These are phyloP conservation scores for Fonsecaea monophora DNA, from an alignment of 2,329 filamentous ascomycete species.

Conservation along the genomic window DNA sequence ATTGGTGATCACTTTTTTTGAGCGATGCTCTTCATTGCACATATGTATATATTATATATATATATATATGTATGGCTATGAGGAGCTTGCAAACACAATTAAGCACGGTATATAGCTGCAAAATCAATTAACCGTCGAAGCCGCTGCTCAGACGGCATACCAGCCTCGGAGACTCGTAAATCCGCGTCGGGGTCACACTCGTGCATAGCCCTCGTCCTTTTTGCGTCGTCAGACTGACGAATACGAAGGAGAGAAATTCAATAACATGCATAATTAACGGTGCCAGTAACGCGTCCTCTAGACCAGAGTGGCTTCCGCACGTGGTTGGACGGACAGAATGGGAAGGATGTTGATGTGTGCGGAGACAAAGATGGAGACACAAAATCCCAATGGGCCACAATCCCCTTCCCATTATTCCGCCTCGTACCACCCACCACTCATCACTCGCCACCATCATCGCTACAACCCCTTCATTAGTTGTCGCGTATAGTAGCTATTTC, in stretches of 20 bases:
- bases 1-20: not conserved
- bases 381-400: not conserved
- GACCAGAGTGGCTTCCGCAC: not conserved
- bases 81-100: not conserved
- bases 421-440: conserved; percentile 16
- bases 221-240: not conserved
- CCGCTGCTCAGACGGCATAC: not conserved
- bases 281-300: too few species aligned
- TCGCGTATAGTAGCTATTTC: conserved; percentile 11
- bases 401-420: not conserved
- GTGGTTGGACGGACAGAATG: conserved; percentile 3
- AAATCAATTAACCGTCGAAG: conserved; percentile 1
- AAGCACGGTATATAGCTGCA: conserved; percentile 12
- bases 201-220: not conserved
- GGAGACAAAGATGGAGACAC: too few species aligned
- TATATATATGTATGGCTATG: conserved; percentile 5
- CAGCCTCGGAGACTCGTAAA: too few species aligned
- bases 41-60: not conserved
- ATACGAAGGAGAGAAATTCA: not conserved
- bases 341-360: conserved; percentile 11
- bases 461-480: conserved; percentile 4
- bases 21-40: conserved; percentile 4
- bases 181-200: too few species aligned
- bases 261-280: not conserved
- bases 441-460: not conserved